These are phyloP conservation scores for Peronospora tabacina DNA, from an alignment of 352 stramenopile genomes.

Conservation along the genomic window DNA sequence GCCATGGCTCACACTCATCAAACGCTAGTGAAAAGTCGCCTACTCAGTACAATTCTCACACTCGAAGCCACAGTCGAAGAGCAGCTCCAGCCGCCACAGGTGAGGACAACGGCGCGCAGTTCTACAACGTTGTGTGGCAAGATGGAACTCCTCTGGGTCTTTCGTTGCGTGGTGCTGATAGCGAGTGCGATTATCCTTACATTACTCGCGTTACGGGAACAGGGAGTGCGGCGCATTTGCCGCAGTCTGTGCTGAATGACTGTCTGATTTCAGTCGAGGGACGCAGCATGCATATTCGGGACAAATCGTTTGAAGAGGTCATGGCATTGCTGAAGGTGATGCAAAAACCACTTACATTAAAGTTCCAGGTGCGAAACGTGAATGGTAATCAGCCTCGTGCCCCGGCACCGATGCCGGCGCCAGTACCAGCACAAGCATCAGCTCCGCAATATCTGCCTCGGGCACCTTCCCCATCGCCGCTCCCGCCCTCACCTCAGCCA, in stretches of 20 bases:
- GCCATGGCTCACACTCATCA: constrained; percentile 37
- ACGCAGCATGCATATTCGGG: constrained; percentile 66
- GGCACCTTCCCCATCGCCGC: constrained; percentile 19
- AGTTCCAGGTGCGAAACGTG: constrained; percentile 61
- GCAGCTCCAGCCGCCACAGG: constrained; percentile 22
- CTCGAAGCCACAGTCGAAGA: constrained; percentile 29
- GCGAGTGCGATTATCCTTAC: constrained; percentile 73
- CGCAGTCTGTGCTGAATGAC: constrained; percentile 67
- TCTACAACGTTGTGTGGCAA: constrained; percentile 82
- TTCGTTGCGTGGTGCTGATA: constrained; percentile 65
- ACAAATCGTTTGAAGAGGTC: constrained; percentile 83
- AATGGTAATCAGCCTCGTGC: constrained; percentile 17
- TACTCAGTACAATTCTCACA: constrained; percentile 36
- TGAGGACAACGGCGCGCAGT: constrained; percentile 40
- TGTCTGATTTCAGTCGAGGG: constrained; percentile 71
- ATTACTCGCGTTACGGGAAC: constrained; percentile 82
- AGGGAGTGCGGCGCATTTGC: constrained; percentile 71
- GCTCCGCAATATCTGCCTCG: constrained; percentile 21
- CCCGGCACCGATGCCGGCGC: constrained; percentile 10
- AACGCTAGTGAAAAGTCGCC: constrained; percentile 28
- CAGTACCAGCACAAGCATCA: constrained; percentile 11
- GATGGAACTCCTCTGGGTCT: constrained; percentile 65
- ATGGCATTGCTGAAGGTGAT: constrained; percentile 85
- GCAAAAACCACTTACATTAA: constrained; percentile 79
- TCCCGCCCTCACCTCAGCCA: constrained; percentile 6